These are phyloP conservation scores for Botrytis deweyae DNA, from an alignment of 2,329 filamentous ascomycete genomes.

Conservation along the genomic window DNA sequence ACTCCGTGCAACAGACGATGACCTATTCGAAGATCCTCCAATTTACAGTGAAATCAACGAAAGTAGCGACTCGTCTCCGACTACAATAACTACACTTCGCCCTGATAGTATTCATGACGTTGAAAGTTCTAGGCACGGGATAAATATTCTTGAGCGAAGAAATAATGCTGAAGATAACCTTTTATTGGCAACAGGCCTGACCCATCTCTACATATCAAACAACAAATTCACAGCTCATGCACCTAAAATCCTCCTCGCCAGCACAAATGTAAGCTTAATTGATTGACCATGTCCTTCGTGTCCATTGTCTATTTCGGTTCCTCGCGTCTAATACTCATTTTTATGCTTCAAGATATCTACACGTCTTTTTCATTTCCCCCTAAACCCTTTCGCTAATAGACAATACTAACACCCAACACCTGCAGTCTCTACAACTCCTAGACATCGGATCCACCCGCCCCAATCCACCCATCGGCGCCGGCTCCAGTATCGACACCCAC, in stretches of 20 bases:
- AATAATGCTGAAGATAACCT: slow-evolving; percentile 43
- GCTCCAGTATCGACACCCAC: neutral
- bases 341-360: neutral
- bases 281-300: neutral
- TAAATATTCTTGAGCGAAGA: slow-evolving; percentile 39
- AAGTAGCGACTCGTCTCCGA: neutral
- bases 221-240: slow-evolving; percentile 50
- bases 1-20: slow-evolving; percentile 36
- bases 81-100: neutral
- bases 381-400: fast-evolving
- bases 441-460: slow-evolving; percentile 48
- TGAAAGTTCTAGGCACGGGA: neutral
- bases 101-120: neutral
- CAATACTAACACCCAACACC: neutral
- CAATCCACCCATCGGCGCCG: neutral
- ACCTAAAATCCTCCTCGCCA: slow-evolving; percentile 45
- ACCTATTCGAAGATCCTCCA: slow-evolving; percentile 40
- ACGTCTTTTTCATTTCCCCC: neutral
- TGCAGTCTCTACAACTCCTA: slow-evolving; percentile 48
- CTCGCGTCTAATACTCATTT: neutral
- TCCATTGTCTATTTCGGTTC: neutral
- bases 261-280: slow-evolving; percentile 37
- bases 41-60: neutral
- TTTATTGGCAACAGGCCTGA: slow-evolving; percentile 45
- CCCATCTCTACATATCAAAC: slow-evolving; percentile 54